Conservation (phyloP, 2,329 filamentous ascomycete species). For the Fusarium foetens region DNA sequence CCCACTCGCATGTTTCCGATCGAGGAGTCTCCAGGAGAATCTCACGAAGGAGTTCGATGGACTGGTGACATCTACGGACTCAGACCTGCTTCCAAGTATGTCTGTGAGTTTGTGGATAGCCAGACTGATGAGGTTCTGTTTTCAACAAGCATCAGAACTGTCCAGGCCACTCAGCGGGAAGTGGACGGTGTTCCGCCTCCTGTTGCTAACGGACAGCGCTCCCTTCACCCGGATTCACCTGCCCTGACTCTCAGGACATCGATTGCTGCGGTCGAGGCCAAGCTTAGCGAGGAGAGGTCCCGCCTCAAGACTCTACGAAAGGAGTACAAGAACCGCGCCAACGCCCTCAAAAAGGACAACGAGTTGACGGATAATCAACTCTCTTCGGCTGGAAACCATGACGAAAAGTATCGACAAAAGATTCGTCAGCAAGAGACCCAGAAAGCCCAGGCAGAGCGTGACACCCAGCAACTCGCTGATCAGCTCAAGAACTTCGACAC, state of each 20-base stretch:
- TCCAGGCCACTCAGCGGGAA: conserved; percentile 56
- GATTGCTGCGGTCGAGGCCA: conserved; percentile 76
- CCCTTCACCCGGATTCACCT: conserved; percentile 78
- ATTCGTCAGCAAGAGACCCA: conserved; percentile 79
- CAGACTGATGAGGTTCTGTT: conserved; percentile 74
- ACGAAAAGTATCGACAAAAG: conserved; percentile 80
- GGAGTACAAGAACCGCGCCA: conserved; percentile 77
- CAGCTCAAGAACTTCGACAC: conserved; percentile 70
- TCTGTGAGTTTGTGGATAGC: conserved; percentile 79
- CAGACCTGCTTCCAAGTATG: conserved; percentile 79
- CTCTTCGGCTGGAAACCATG: conserved; percentile 74
- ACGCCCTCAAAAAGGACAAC: conserved; percentile 76
- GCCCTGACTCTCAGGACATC: conserved; percentile 81
- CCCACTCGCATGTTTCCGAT: conserved; percentile 75
- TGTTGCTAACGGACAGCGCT: conserved; percentile 62
- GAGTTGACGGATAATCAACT: conserved; percentile 74
- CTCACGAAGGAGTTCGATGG: conserved; percentile 66
- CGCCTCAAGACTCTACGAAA: conserved; percentile 77
- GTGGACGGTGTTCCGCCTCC: conserved; percentile 45
- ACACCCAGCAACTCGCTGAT: conserved; percentile 65
- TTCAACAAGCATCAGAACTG: conserved; percentile 76
- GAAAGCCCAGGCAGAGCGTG: conserved; percentile 71
- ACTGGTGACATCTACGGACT: conserved; percentile 76
- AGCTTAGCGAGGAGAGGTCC: conserved; percentile 74
- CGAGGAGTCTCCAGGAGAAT: conserved; percentile 46